Percentiles rank a stretch among this genome's conserved stretches.
Evolutionary conservation across 176 grass and related monocot genomes (phyloP).

Genomic region (Triticum timopheevii): DNA sequence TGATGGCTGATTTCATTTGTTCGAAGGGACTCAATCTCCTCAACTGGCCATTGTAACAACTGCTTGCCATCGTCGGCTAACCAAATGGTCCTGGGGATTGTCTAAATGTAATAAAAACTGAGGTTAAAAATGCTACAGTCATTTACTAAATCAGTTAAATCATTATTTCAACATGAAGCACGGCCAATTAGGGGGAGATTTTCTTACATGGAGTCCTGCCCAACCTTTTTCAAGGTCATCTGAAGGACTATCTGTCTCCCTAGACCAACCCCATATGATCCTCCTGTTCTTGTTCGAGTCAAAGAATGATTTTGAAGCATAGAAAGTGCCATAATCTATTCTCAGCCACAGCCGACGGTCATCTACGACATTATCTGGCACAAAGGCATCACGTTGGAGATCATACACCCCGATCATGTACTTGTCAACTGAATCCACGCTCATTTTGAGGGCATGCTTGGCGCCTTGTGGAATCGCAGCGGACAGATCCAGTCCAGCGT

Average conservation of each 20-base stretch:
- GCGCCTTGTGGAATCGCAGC: background rate
- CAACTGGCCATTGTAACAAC: too few species aligned
- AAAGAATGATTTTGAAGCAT: background rate
- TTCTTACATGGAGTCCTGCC: conserved; percentile 53
- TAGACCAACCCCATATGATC: conserved; percentile 68
- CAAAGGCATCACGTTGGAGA: conserved; percentile 5
- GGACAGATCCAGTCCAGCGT: background rate
- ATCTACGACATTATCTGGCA: conserved; percentile 24
- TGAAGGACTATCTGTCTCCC: conserved; percentile 57
- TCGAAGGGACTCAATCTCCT: too few species aligned
- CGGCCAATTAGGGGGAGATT: background rate
- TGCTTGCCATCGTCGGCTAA: too few species aligned
- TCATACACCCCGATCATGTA: conserved; percentile 66
- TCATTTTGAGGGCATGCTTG: background rate
- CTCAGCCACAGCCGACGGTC: conserved; percentile 54
- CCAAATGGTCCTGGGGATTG: background rate
- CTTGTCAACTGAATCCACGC: conserved; percentile 45
- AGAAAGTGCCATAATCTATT: conserved; percentile 51
- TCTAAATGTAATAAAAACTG: conserved; percentile 30
- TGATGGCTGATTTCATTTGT: too few species aligned
- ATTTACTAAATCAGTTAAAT: background rate
- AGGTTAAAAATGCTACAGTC: background rate
- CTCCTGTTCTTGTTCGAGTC: conserved; percentile 45
- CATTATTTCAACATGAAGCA: background rate
- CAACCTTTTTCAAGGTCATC: background rate